Base-by-base conservation (phyloP, 108 stramenopile species). In the Cyclotella sp. region DNA sequence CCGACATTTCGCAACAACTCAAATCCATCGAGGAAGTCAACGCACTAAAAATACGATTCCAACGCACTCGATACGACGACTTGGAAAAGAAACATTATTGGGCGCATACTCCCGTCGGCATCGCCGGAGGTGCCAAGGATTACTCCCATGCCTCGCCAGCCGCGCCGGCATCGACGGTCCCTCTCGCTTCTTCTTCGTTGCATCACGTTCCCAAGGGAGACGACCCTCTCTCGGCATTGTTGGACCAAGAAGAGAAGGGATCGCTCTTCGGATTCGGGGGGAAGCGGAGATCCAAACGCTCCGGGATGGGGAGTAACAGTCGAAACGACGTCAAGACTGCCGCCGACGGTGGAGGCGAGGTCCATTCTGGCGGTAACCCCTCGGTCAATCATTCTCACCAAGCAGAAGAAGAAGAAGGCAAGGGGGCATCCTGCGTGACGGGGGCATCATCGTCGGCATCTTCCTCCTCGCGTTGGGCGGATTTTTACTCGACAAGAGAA, bases 401-500 rank as follows among this genome's bases (percentile, higher is more conserved):
- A 6, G 2, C 6, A 11, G 51, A 53, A 52, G 29, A 53, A 46
- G 46, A 28, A 52, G 55, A 27, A 21, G 69, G 51, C 21, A 70
- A 44, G 21, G 27, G 24, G n/a, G n/a, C n/a, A n/a, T 59, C 58
- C 26, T 15, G 5, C 26, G 27, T n/a, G n/a, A n/a, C n/a, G n/a
- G n/a, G n/a, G n/a, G n/a, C n/a, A n/a, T n/a, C n/a, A n/a, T n/a
- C n/a, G 27, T 12, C 26, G 58, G 24, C 21, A 60, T 60, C 58
- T 1, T 28, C 58, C 24, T 27, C 34, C 46, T 39, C 51, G 13
- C 65, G 74, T 26, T 84, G 76, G 76, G 60, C 78, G 12, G 83
- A 80, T 24, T 84, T 80, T 55, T 84, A 84, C 42, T 67, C 64
- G 19, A 80, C 69, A 0, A 29, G 71, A n/a, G 83, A 84, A 62